Evolutionary conservation across 208 protist species (phyloP).

Genomic region (Acanthamoeba lenticulata): DNA sequence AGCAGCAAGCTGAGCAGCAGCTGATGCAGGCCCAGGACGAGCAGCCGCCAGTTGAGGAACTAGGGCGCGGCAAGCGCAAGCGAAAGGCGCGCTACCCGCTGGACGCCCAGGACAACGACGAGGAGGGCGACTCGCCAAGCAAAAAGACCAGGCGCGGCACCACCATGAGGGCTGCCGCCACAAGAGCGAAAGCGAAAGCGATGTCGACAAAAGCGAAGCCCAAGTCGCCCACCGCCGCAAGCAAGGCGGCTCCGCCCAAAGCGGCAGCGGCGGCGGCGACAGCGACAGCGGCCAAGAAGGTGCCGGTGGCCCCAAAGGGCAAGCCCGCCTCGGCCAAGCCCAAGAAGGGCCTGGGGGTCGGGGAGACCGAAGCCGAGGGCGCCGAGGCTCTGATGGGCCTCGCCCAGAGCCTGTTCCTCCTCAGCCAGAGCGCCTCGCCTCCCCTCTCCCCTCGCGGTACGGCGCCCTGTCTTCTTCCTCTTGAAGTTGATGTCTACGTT

Average conservation of each 20-base stretch:
- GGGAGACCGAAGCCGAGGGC: conserved; percentile 14
- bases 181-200: background rate
- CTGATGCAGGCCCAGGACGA: background rate
- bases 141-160: background rate
- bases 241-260: background rate
- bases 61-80: background rate
- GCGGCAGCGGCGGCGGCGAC: background rate
- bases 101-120: too few species aligned
- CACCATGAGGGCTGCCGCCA: too few species aligned
- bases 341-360: background rate
- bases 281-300: background rate
- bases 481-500: too few species aligned
- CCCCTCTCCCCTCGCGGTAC: too few species aligned
- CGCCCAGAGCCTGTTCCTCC: conserved; percentile 52
- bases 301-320: background rate
- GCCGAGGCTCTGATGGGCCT: conserved; percentile 1
- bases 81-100: background rate
- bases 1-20: background rate
- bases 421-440: background rate
- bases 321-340: background rate
- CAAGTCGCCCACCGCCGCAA: too few species aligned
- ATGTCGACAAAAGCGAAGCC: too few species aligned
- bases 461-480: too few species aligned
- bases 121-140: background rate
- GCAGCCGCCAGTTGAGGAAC: background rate